Evolutionary conservation across 2,329 filamentous ascomycete genomes (phyloP), one percentile per base, ranked within the genome.

Genomic region (Stemphylium lycopersici): DNA sequence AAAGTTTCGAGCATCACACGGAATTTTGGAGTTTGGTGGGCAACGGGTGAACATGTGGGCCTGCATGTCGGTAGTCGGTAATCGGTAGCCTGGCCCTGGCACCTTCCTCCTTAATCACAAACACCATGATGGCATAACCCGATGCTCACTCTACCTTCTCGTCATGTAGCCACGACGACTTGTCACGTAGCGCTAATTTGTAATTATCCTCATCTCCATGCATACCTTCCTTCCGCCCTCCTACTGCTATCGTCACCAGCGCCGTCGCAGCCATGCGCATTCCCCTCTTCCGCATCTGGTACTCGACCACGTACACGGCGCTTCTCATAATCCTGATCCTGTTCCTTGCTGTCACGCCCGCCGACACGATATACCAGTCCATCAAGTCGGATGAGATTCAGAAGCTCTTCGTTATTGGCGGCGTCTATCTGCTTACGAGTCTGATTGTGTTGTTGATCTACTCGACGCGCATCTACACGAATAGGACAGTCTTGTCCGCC

Each of bases 391-490:
- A 78, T 46, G 88, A 91, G 65, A 79, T 86, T 45, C 90, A 90
- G 74, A 95, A 96, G 74, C 85, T 96, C 68, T 89, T 95, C 78
- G 88, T 95, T 69, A 85, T 97, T 63, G 84, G 85, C 48, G 87
- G 90, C 55, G 84, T 84, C 66, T 96, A 96, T 71, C 77, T 93
- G 52, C 78, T 91, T 42, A 91, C 91, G 12, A 80, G 89, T 40
- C 58, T 90, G 40, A 77, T 92, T 48, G 84, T 91, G 38, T 76
- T 85, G 39, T 86, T 96, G 66, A 85, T 97, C 67, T 97, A 96
- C 74, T 84, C 87, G 50, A 85, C 87, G 48, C 84, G 95, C n/a
- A 84, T 97, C 16, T 97, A 93, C 76, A 90, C 93, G 48, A 96
- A 91, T 68, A 87, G 90, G 58, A 89, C 84, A 40, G 87, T 90